Base-by-base conservation (phyloP, 352 stramenopile species). In the Hyaloperonospora brassicae region DNA sequence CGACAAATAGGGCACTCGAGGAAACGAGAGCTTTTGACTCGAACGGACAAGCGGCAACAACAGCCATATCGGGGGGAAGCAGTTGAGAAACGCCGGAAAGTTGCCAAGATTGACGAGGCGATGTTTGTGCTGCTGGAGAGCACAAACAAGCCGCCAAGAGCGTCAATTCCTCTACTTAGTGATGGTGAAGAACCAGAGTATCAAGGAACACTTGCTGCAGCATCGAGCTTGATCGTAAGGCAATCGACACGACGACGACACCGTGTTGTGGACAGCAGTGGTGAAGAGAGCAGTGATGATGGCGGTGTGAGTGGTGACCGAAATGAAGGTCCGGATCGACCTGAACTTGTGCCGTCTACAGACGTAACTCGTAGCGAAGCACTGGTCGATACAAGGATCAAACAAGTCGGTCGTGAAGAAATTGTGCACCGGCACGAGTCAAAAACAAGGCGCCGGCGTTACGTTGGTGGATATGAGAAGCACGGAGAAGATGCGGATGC, bases 391-490 rank as follows among this genome's bases (percentile, higher is more conserved):
- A 1, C 12, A n/a, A 44, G 44, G 21, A 46, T n/a, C 6, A 24
- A 31, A 4, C 30, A 9, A 12, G 5, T 22, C 40, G 38, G 25
- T 17, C 22, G 21, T 38, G 23, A 22, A 14, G 17, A 5, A 12
- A 62, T 40, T 12, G 0, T 12, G 44, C n/a, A 38, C 36, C 22
- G 34, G 23, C 59, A 57, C 24, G 59, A 66, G 14, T 53, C 27
- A 42, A 50, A 57, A 36, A 34, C 50, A 10, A 83, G 62, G 13
- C 69, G 67, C 13, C 66, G 47, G 5, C 66, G 63, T 0, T 95
- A 82, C 31, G 68, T 93, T 49, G 84, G 84, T 10, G 84, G 84
- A 17, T 95, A 95, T 47, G 57, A 72, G 13, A 71, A 86, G 14
- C 53, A 67, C 7, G 61, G 49, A 10, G 68, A 84, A 43, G 73